These are phyloP conservation scores for Sanghuangporus weigelae DNA, from an alignment of 1,284 basidiomycete genomes.

Conservation along the genomic window DNA sequence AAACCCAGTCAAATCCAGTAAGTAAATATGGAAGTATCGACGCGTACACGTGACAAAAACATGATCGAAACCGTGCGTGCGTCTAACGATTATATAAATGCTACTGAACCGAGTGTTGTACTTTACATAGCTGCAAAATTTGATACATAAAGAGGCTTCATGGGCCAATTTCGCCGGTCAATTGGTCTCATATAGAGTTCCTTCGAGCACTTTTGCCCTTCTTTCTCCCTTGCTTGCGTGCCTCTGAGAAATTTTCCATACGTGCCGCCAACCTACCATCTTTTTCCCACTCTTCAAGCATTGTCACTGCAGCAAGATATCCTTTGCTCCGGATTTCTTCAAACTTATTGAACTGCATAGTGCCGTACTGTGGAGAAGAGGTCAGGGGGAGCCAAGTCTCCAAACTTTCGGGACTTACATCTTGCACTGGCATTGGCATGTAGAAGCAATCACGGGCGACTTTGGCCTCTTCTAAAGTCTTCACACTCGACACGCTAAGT, in stretches of 20 bases:
- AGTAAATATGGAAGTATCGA: background rate
- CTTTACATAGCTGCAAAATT: background rate
- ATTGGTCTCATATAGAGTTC: constrained; percentile 53
- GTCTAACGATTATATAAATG: background rate
- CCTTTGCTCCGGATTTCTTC: constrained; percentile 85
- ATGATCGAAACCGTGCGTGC: background rate
- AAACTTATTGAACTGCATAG: constrained; percentile 74
- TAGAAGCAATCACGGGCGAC: constrained; percentile 84
- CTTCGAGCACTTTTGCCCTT: constrained; percentile 72
- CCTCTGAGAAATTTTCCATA: constrained; percentile 52
- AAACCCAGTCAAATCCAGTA: too few species aligned
- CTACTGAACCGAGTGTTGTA: background rate
- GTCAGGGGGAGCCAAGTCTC: constrained; percentile 23
- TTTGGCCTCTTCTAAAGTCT: constrained; percentile 93
- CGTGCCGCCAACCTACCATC: constrained; percentile 77
- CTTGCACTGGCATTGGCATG: constrained; percentile 92
- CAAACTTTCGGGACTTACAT: constrained; percentile 38
- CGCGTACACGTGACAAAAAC: background rate
- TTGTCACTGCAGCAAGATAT: constrained; percentile 68
- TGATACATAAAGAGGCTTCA: too few species aligned
- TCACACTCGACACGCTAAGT: constrained; percentile 87
- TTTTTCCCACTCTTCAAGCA: constrained; percentile 75
- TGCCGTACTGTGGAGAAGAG: constrained; percentile 53
- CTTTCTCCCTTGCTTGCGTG: constrained; percentile 42
- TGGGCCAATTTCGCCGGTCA: too few species aligned